Evolutionary conservation across 73 alveolate species (phyloP).

Genomic region (Paramecium sexaurelia): DNA sequence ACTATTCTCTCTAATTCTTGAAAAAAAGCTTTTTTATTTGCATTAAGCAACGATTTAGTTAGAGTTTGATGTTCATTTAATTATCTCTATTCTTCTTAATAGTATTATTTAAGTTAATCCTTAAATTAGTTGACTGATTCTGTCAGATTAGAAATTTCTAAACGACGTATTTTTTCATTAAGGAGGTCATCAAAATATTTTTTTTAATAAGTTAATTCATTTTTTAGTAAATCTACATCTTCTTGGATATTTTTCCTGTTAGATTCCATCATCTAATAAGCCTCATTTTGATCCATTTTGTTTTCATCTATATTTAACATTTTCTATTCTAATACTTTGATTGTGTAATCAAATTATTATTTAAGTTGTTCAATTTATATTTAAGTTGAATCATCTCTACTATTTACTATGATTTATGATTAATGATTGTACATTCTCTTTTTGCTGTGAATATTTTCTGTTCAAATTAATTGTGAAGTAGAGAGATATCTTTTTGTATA

Average conservation of each 20-base stretch:
- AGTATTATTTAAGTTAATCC: conserved; percentile 1
- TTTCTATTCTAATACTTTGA: not conserved
- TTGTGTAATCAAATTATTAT: not conserved
- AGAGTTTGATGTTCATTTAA: conserved; percentile 40
- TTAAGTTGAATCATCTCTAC: not conserved
- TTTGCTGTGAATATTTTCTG: not conserved
- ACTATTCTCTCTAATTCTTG: conserved; percentile 46
- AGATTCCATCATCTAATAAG: conserved; percentile 48
- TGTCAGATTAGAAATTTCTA: not conserved
- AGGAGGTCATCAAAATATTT: conserved; percentile 53
- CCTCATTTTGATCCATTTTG: conserved; percentile 47
- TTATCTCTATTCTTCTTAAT: not conserved
- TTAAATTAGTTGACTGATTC: conserved; percentile 34
- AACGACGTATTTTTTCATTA: conserved; percentile 4
- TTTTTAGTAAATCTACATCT: conserved; percentile 59
- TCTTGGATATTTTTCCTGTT: conserved; percentile 29
- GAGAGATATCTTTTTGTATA: not conserved
- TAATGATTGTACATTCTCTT: not conserved
- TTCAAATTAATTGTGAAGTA: not conserved
- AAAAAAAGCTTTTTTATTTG: conserved; percentile 51
- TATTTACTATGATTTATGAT: not conserved
- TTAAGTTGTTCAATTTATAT: not conserved
- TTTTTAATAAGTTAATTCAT: conserved; percentile 48
- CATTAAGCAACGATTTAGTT: conserved; percentile 37
- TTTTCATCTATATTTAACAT: not conserved